Evolutionary conservation across 495 filamentous ascomycete genomes (phyloP), one percentile per base, ranked within the genome.

Genomic region (Astrothelium macrocarpum): DNA sequence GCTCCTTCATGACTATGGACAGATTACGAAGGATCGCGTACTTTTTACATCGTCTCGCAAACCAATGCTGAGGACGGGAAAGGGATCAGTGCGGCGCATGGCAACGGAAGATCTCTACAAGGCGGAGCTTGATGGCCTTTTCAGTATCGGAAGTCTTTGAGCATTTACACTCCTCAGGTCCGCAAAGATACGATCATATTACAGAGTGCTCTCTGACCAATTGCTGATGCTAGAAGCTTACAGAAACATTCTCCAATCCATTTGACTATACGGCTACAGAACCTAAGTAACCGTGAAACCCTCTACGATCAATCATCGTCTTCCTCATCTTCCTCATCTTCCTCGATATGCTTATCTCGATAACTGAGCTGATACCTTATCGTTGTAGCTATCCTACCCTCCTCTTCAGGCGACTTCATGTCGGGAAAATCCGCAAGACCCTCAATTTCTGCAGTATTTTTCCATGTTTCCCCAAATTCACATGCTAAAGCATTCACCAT

Each of bases 401-500:
- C 34, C 5, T 39, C 34, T 39, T 39, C 34, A 39, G 34, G 34
- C 34, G 34, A 39, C 5, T 39, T 39, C 14, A 14, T 39, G 34
- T 39, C 34, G 14, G 34, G 34, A 39, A 39, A 39, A 5, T 39
- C 34, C 14, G 34, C 14, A 39, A 39, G 34, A 39, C 14, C 34
- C 34, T 39, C 14, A 14, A 39, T 14, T 39, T 5, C 5, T 39
- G 34, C 34, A 39, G 34, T 46, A 49, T 3, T 18, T 49, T 62
- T 31, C 39, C 60, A 62, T n/a, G 10, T 62, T 14, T 62, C 60
- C 34, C 4, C 34, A 31, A 62, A n/a, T 5, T 62, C 34, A 0
- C 32, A 46, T 9, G 60, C 39, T 34, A 49, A 31, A 16, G 60
- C 60, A 36, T 62, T 46, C 34, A 49, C 1, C 34, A 62, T 62